Percentiles rank a stretch among this genome's conserved stretches.
These are phyloP conservation scores for Salvia sclarea DNA, from an alignment of 305 asterid species.

Conservation along the genomic window DNA sequence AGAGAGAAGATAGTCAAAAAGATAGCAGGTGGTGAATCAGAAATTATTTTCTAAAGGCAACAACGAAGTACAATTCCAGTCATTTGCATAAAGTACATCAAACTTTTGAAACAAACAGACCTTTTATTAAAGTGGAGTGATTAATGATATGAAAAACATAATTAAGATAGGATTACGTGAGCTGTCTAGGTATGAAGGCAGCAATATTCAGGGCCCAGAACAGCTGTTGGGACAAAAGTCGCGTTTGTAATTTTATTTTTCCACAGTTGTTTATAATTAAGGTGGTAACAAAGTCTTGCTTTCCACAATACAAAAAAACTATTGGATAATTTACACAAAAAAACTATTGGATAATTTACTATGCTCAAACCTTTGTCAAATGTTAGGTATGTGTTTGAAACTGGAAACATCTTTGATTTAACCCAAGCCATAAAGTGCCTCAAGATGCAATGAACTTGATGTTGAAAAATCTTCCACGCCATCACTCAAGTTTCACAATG, in stretches of 20 bases:
- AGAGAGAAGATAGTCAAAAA: not conserved
- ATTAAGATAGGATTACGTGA: conserved; percentile 4
- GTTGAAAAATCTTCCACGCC: conserved; percentile 13
- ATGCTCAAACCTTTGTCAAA: conserved; percentile 18
- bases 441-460: conserved; percentile 20
- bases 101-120: conserved; percentile 17
- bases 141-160: not conserved
- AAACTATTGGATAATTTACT: conserved; percentile 15
- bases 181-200: conserved; percentile 13
- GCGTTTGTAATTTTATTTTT: conserved; percentile 6
- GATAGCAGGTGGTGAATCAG: conserved; percentile 7
- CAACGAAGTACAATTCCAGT: conserved; percentile 32
- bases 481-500: not conserved
- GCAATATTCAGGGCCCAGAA: not conserved
- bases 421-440: conserved; percentile 17
- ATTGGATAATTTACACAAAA: conserved; percentile 21
- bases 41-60: conserved; percentile 5
- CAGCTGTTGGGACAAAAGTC: conserved; percentile 31
- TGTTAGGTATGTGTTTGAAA: conserved; percentile 37
- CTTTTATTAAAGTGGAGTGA: conserved; percentile 3
- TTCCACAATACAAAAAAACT: conserved; percentile 10
- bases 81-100: conserved; percentile 19
- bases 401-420: conserved; percentile 25
- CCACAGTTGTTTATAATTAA: not conserved
- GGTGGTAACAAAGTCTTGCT: conserved; percentile 20